Evolutionary conservation across 2,329 filamentous ascomycete genomes (phyloP), one percentile per base, ranked within the genome.

Genomic region (Aspergillus unguis): DNA sequence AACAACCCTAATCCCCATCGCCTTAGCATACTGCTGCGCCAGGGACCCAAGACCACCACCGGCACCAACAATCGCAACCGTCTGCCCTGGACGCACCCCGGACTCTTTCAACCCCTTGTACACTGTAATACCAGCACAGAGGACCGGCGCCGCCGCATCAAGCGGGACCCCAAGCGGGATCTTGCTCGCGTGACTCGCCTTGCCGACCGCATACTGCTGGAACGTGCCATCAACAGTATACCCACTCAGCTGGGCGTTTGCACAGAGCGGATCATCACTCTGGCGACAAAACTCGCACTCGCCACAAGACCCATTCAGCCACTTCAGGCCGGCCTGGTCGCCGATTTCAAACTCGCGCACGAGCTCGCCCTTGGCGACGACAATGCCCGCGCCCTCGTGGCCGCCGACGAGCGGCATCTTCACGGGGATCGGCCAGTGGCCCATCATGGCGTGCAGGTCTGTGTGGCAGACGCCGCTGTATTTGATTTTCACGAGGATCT

Each of bases 161-260:
- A 96, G 84, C 53, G 84, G 78, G 56, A 87, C 82, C 31, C 86
- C 83, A 71, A 90, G 86, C 59, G 88, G 88, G 58, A 96, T 88
- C 61, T 86, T 84, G 27, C 90, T 88, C 17, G 94, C 84, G 71
- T 95, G 90, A 26, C 85, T 85, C 23, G 90, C 90, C 73, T 95
- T 95, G 62, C 85, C 91, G 58, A 96, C 82, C 71, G 82, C 84
- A 77, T 95, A 96, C 77, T 96, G 85, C 77, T 96, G 92, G 81
- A 96, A 96, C 46, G 86, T 85, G 37, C 92, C 92, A 71, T 96
- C 89, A 69, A 95, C 90, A 7, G 89, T 95, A 79, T 94, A 96
- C 49, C 92, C 92, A 1, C 89, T 94, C 40, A 95, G 82, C 31
- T 83, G 76, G 25, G 88, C 83, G 56, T 88, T 77, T 10, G 81